Conservation (phyloP, 805 yeast species). For the Ogataea angusta region DNA sequence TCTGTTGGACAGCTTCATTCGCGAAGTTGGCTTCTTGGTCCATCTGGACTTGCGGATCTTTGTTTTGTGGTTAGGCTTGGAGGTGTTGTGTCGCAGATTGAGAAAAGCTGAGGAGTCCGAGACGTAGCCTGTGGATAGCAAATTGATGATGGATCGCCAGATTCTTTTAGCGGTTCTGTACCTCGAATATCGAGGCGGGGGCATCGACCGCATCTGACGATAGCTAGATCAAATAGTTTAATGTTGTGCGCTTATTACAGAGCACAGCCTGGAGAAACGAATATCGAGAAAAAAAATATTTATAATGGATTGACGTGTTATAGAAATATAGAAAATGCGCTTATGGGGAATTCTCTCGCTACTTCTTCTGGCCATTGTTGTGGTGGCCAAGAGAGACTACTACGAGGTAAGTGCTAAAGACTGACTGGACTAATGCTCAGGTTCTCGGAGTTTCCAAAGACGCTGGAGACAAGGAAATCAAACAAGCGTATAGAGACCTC, state of each 20-base stretch:
- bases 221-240: constrained; percentile 7
- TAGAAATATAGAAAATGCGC: constrained; percentile 3
- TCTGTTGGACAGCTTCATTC: constrained; percentile 24
- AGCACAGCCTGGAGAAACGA: constrained; percentile 11
- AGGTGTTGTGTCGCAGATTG: constrained; percentile 16
- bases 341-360: constrained; percentile 1
- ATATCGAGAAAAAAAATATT: constrained; percentile 2
- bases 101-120: constrained; percentile 33
- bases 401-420: constrained; percentile 27
- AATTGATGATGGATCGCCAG: constrained; percentile 29
- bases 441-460: constrained; percentile 65
- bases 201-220: constrained; percentile 32
- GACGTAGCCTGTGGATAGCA: constrained; percentile 34
- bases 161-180: constrained; percentile 31
- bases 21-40: constrained; percentile 30
- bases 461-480: constrained; percentile 79
- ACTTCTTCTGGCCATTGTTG: constrained; percentile 11
- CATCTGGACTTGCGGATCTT: constrained; percentile 32
- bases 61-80: constrained; percentile 25
- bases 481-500: constrained; percentile 76
- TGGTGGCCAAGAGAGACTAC: constrained; percentile 39
- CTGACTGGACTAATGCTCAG: constrained; percentile 12
- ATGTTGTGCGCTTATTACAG: constrained; percentile 10
- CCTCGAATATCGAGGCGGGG: constrained; percentile 36
- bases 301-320: constrained; percentile 14